Base-by-base conservation (phyloP, 2,329 filamentous ascomycete genomes). In the Colletotrichum sp. region DNA sequence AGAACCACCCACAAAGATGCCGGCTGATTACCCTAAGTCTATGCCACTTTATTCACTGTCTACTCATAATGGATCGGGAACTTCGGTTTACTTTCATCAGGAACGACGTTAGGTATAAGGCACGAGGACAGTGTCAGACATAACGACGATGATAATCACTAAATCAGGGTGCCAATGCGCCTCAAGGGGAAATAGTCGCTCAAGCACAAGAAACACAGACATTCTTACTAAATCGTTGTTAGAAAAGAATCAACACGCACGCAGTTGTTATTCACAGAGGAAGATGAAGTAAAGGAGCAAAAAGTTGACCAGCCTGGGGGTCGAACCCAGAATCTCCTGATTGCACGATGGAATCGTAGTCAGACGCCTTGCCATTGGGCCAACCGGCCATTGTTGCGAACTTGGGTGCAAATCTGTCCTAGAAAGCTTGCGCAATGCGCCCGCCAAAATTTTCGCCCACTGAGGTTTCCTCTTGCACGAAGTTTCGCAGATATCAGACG, bases 251-350 rank as follows among this genome's bases (percentile, higher is more conserved):
- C 10, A 52, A 21, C 4, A 21, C 12, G 6, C n/a, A 52, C 0
- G 2, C 10, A 52, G n/a, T 52, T 13, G 10, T 21, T n/a, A 52
- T 52, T 52, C 18, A 34, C 4, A 3, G 16, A 36, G 15, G 6
- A 52, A 63, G 39, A 26, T 9, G 10, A 32, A 9, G 12, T 2
- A 3, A 44, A 44, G 28, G 2, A 10, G 24, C 49, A 69, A 76
- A 73, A 7, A 28, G 1, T 34, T 76, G 74, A 76, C 74, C 74
- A 76, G 74, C 71, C 74, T 76, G 74, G 74, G 74, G 74, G 74
- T 76, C 74, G 74, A 76, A 76, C 74, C 74, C 74, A 76, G 74
- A 76, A 76, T 72, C 69, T 72, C 70, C 59, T 76, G 70, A 76
- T 30, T 36, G 12, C 63, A 66, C 63, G 63, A 52, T 9, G 24